A percentile compares a stretch with the other conserved stretches of the same genome.
Evolutionary conservation across 257 asterid genomes (phyloP).

Genomic region (Avicennia marina): DNA sequence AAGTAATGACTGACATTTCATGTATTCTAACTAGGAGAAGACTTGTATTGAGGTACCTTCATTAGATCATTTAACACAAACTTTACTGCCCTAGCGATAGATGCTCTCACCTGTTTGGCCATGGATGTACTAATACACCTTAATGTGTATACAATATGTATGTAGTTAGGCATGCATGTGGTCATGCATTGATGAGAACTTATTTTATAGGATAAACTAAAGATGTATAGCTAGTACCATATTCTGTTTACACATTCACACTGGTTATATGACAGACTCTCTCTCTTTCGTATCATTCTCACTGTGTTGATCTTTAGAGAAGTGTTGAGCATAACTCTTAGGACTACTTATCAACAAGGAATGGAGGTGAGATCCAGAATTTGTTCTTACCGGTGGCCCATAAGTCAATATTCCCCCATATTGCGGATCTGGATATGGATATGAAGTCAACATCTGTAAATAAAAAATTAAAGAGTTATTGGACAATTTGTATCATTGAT

Average conservation of each 20-base stretch:
- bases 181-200: not conserved
- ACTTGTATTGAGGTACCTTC: too few species aligned
- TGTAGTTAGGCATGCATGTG: not conserved
- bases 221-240: not conserved
- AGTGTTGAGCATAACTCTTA: not conserved
- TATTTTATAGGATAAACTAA: not conserved
- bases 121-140: too few species aligned
- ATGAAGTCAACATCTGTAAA: conserved; percentile 66
- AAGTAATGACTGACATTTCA: not conserved
- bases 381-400: conserved; percentile 63
- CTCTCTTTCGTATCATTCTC: conserved; percentile 3
- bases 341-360: too few species aligned
- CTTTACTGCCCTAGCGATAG: too few species aligned
- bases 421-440: conserved; percentile 65
- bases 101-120: too few species aligned
- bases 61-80: too few species aligned
- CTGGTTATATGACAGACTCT: not conserved
- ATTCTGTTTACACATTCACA: not conserved
- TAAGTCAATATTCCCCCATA: conserved; percentile 60
- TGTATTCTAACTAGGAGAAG: not conserved
- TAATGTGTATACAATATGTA: not conserved
- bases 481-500: not conserved
- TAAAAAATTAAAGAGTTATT: not conserved
- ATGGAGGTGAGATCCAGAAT: conserved; percentile 3
- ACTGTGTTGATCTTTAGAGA: conserved; percentile 7